Percentiles rank a stretch among this genome's conserved stretches.
Evolutionary conservation across 306 rosid genomes (phyloP).

Genomic region (Morella rubra): DNA sequence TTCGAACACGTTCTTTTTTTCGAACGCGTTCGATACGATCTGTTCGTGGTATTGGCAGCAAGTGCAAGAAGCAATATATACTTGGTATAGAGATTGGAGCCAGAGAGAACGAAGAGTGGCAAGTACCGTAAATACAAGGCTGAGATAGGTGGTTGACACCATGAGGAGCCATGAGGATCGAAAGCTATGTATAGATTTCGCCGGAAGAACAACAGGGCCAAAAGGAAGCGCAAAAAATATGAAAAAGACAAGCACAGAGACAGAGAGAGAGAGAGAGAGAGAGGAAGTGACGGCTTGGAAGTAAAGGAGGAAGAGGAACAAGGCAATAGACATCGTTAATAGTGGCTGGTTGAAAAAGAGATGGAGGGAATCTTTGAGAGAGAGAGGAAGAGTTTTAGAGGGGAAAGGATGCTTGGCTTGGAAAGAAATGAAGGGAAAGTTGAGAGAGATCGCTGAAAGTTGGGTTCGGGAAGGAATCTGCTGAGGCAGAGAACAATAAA

Average conservation of each 20-base stretch:
- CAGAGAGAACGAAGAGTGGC: no score
- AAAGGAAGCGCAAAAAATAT: conserved; percentile 21
- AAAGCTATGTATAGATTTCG: conserved; percentile 38
- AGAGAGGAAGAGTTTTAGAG: conserved; percentile 41
- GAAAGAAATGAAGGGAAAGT: conserved; percentile 69
- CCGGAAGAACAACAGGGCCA: conserved; percentile 31
- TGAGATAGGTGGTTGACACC: conserved; percentile 76
- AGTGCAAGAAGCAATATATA: not conserved
- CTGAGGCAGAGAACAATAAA: conserved; percentile 63
- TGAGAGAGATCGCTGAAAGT: conserved; percentile 35
- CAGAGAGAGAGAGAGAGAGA: conserved; percentile 13
- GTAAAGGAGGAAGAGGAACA: conserved; percentile 43
- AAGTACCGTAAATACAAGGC: conserved; percentile 80
- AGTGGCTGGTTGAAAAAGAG: conserved; percentile 39
- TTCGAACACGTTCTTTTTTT: no score
- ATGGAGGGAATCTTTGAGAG: conserved; percentile 60
- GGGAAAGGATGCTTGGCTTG: conserved; percentile 88
- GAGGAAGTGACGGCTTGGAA: conserved; percentile 30
- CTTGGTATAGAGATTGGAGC: conserved; percentile 4
- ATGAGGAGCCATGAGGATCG: conserved; percentile 55
- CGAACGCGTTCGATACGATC: not conserved
- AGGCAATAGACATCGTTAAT: conserved; percentile 54
- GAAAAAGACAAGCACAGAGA: conserved; percentile 47
- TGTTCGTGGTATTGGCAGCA: not conserved
- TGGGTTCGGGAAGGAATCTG: conserved; percentile 62